Base-by-base conservation (phyloP, 306 rosid species). In the Cicer judaicum region DNA sequence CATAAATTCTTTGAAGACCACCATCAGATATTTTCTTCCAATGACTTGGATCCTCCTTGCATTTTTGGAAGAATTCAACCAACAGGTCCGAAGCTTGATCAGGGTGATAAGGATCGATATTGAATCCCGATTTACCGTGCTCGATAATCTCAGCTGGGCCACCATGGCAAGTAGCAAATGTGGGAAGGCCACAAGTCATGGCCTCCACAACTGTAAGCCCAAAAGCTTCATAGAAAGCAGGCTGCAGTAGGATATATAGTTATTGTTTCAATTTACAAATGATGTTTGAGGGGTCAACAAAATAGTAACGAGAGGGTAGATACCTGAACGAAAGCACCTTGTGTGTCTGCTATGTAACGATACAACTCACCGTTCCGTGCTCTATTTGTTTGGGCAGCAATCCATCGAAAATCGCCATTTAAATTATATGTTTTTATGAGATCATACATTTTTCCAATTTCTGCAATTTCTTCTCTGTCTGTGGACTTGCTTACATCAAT, bases 191-290 rank as follows among this genome's bases (percentile, higher is more conserved):
- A 84, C 95, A 86, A 39, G 91, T 92, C 99, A 94, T 90, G 53
- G 96, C 89, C 88, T 90, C 99, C 78, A 94, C 95, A 70, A 94
- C 99, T 42, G 99, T 94, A 46, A 94, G 96, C 44, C 99, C 99
- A 74, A 94, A 94, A 10, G 97, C 99, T 85, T 94, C 99, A 79
- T 94, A 92, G 69, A 94, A 80, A 6, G 95, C 99, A 79, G 99
- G 99, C 97, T 92, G 90, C 80, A 79, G 57, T 61, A 70, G 15
- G 61, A 77, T 18, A 18, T 18, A 18, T 5, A 61, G 18, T 36
- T 19, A 11, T 61, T 11, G 41, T 44, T 14, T 15, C 36, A 60
- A 65, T 54, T 52, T 43, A 63, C 50, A 24, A 63, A 54, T 34
- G 36, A 73, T 16, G 70, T 60, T 41, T 3, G 36, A n/a, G 13